phyloP scores from a whole-genome alignment of 768 basidiomycete genomes.

The Dioszegia aurantiaca region DNA sequence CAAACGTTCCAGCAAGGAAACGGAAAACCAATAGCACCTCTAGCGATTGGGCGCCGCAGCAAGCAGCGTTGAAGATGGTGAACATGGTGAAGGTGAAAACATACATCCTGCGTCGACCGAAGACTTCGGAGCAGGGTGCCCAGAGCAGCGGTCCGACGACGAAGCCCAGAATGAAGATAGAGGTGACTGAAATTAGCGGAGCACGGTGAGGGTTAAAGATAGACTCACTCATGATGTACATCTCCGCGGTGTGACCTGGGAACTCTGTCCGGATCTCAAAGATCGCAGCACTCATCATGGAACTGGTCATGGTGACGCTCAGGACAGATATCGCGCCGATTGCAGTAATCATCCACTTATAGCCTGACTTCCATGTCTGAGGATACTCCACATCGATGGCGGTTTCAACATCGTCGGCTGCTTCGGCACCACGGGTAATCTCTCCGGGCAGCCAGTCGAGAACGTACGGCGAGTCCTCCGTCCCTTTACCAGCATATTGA shows the following conservation, averaged over 20 bases:
- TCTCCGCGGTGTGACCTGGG: constrained; percentile 25
- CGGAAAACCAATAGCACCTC: constrained; percentile 50
- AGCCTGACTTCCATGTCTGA: constrained; percentile 24
- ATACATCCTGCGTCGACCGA: constrained; percentile 51
- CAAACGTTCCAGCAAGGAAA: constrained; percentile 51
- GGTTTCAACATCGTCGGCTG: not conserved
- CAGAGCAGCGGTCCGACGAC: constrained; percentile 48
- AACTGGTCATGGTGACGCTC: constrained; percentile 35
- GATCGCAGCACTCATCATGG: constrained; percentile 28
- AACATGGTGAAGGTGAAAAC: constrained; percentile 48
- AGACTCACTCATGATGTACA: constrained; percentile 36
- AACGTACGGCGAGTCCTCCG: constrained; percentile 39
- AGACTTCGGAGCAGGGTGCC: constrained; percentile 48
- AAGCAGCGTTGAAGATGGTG: constrained; percentile 49
- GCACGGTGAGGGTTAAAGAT: not conserved
- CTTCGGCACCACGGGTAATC: not conserved
- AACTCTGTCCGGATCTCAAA: constrained; percentile 25
- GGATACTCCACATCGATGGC: constrained; percentile 34
- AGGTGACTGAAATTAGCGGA: constrained; percentile 28
- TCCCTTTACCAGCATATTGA: constrained; percentile 37
- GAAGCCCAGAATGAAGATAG: constrained; percentile 36
- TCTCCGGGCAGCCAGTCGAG: constrained; percentile 35
- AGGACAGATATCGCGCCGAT: constrained; percentile 30
- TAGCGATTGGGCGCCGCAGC: constrained; percentile 47
- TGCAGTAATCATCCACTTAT: constrained; percentile 36